phyloP scores from a whole-genome alignment of 1,284 basidiomycete genomes.

The Termitomyces sp. region DNA sequence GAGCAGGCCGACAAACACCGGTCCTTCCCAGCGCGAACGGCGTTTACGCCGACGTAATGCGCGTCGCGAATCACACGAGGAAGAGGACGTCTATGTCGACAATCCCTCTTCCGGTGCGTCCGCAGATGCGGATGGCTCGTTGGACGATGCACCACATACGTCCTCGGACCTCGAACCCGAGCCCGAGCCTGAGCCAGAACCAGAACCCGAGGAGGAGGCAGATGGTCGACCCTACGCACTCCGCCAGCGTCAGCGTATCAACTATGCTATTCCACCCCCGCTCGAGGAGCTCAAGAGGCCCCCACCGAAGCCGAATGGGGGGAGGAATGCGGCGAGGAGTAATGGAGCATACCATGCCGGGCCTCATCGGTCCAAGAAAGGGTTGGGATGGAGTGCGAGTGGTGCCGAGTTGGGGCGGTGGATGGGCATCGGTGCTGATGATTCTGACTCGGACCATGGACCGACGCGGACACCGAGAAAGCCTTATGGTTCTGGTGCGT shows the following conservation, averaged over 20 bases:
- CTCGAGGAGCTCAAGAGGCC: constrained; percentile 59
- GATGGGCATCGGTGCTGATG: constrained; percentile 69
- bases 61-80: constrained; percentile 28
- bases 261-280: constrained; percentile 74
- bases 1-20: constrained; percentile 19
- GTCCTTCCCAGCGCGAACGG: constrained; percentile 18
- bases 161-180: constrained; percentile 34
- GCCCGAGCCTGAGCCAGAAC: constrained; percentile 33
- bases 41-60: constrained; percentile 28
- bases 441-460: constrained; percentile 72
- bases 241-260: constrained; percentile 59
- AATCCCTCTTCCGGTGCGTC: constrained; percentile 45
- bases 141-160: constrained; percentile 49
- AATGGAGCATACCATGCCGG: constrained; percentile 24
- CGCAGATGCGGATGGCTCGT: constrained; percentile 51
- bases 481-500: constrained; percentile 50
- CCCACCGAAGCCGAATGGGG: constrained; percentile 31
- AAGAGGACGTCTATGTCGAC: constrained; percentile 52
- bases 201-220: constrained; percentile 43
- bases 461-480: constrained; percentile 59
- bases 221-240: constrained; percentile 62
- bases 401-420: constrained; percentile 70
- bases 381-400: constrained; percentile 69
- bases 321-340: constrained; percentile 20
- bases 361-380: constrained; percentile 34